These are phyloP conservation scores for Colletotrichum sp. DNA, from an alignment of 2,329 filamentous ascomycete genomes.

Conservation along the genomic window DNA sequence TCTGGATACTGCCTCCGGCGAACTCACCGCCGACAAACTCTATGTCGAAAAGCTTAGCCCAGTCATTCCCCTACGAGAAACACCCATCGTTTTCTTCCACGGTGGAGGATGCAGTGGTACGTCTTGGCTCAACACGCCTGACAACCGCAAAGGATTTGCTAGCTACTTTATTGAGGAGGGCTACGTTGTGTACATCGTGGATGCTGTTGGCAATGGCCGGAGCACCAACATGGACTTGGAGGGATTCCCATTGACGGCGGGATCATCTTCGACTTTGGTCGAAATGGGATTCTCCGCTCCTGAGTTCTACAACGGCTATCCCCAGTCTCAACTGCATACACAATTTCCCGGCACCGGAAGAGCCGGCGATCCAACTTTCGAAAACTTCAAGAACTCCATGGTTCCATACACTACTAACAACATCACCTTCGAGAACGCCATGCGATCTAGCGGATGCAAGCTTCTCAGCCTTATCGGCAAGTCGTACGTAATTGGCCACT, in stretches of 20 bases:
- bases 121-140: conserved; percentile 48
- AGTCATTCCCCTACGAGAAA: background rate
- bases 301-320: conserved; percentile 23
- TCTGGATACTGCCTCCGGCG: conserved; percentile 29
- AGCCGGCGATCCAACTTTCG: conserved; percentile 30
- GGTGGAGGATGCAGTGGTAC: background rate
- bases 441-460: conserved; percentile 31
- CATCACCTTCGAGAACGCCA: conserved; percentile 29
- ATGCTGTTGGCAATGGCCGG: conserved; percentile 46
- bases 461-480: conserved; percentile 32
- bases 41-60: conserved; percentile 56
- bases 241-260: conserved; percentile 15
- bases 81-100: conserved; percentile 5
- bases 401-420: conserved; percentile 31
- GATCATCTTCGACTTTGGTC: conserved; percentile 18
- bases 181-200: conserved; percentile 47
- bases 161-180: conserved; percentile 45
- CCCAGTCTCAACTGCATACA: conserved; percentile 32
- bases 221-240: conserved; percentile 30
- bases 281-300: conserved; percentile 38
- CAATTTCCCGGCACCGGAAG: conserved; percentile 41
- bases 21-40: conserved; percentile 47
- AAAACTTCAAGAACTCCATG: conserved; percentile 32
- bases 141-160: conserved; percentile 49
- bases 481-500: conserved; percentile 34